phyloP scores from a whole-genome alignment of 352 stramenopile genomes.

The Saprolegnia parasitica region DNA sequence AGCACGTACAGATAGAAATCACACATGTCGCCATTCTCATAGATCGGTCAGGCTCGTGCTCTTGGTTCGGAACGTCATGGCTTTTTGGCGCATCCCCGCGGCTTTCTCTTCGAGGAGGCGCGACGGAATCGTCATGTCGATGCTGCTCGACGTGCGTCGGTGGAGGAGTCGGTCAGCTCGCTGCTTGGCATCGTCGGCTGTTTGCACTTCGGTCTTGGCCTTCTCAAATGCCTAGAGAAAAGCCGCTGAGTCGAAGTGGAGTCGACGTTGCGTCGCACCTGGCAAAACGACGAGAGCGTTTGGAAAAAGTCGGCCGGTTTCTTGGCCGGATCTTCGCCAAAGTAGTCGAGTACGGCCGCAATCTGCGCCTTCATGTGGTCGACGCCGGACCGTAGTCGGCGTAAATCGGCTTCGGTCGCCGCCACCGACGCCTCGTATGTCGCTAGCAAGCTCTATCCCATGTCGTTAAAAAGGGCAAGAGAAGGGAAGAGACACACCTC shows the following conservation, averaged over 20 bases:
- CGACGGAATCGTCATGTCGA: background rate
- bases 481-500: background rate
- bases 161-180: conserved; percentile 42
- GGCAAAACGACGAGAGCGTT: conserved; percentile 77
- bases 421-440: conserved; percentile 30
- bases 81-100: background rate
- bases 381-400: conserved; percentile 39
- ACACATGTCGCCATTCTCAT: background rate
- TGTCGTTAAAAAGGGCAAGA: background rate
- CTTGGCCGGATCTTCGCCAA: conserved; percentile 73
- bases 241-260: background rate
- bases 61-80: background rate
- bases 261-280: conserved; percentile 30
- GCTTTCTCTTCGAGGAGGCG: background rate
- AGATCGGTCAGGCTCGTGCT: background rate
- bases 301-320: conserved; percentile 74
- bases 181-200: conserved; percentile 48
- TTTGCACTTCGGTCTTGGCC: conserved; percentile 64
- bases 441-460: background rate
- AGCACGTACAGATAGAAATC: background rate
- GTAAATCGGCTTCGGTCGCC: conserved; percentile 29
- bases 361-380: conserved; percentile 48
- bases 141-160: background rate
- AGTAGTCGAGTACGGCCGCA: conserved; percentile 76
- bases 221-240: conserved; percentile 55